Percentiles rank a stretch among this genome's conserved stretches.
phyloP scores from a whole-genome alignment of 768 basidiomycete genomes.

The Chalciporus chontae region DNA sequence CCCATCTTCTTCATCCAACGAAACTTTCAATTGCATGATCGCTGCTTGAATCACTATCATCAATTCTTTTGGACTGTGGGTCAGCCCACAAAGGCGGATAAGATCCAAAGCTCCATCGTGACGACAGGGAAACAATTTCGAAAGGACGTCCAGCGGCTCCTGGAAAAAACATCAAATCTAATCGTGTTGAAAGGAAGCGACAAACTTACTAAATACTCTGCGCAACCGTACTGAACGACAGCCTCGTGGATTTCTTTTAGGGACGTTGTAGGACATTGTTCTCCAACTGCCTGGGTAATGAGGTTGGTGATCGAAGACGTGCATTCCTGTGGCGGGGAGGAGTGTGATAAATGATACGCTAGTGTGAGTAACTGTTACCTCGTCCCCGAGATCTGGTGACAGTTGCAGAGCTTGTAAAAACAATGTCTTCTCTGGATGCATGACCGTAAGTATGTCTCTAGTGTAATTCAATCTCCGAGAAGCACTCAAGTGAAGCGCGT shows the following conservation, averaged over 20 bases:
- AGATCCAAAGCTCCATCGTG: conserved; percentile 31
- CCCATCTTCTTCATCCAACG: conserved; percentile 15
- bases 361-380: conserved; percentile 13
- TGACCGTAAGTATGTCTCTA: too few relatives aligned
- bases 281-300: conserved; percentile 15
- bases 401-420: conserved; percentile 20
- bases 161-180: conserved; percentile 9
- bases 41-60: conserved; percentile 40
- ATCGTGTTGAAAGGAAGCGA: not conserved
- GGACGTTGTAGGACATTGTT: conserved; percentile 2
- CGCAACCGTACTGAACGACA: conserved; percentile 12
- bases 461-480: too few relatives aligned
- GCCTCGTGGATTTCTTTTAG: conserved; percentile 18
- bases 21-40: conserved; percentile 30
- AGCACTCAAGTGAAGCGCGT: too few relatives aligned
- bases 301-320: conserved; percentile 15
- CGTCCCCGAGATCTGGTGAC: conserved; percentile 22
- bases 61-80: conserved; percentile 39
- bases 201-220: conserved; percentile 17
- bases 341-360: not conserved
- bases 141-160: conserved; percentile 41
- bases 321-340: conserved; percentile 15
- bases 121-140: conserved; percentile 31
- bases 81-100: conserved; percentile 28
- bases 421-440: conserved; percentile 4